A percentile compares a stretch with the other conserved stretches of the same genome.
Evolutionary conservation across 176 grass and related monocot genomes (phyloP).

Genomic region (Rhynchospora pubera): DNA sequence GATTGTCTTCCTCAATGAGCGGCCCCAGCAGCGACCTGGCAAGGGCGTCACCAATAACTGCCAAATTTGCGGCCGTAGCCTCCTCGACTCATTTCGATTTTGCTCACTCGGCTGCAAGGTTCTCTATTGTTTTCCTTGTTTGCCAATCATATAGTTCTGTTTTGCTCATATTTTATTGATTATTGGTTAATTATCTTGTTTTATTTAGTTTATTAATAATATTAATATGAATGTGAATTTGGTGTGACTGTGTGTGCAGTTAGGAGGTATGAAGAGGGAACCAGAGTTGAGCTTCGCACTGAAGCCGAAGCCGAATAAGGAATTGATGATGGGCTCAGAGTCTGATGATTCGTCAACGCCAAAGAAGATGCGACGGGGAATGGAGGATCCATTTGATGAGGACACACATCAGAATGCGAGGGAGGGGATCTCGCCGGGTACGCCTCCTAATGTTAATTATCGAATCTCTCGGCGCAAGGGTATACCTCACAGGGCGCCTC

Average conservation of each 20-base stretch:
- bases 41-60: constrained; percentile 43
- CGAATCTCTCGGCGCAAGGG: constrained; percentile 41
- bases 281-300: constrained; percentile 34
- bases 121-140: background rate
- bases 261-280: constrained; percentile 32
- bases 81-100: constrained; percentile 41
- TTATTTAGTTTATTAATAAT: background rate
- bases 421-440: constrained; percentile 29
- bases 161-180: background rate
- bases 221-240: background rate
- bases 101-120: constrained; percentile 60
- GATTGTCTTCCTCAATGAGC: constrained; percentile 43
- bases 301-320: constrained; percentile 23
- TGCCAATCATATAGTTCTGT: background rate
- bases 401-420: background rate
- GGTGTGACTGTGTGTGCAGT: constrained; percentile 21
- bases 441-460: constrained; percentile 35
- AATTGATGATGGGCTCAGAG: constrained; percentile 28
- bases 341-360: constrained; percentile 32
- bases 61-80: constrained; percentile 37
- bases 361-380: constrained; percentile 24
- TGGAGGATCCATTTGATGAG: constrained; percentile 5
- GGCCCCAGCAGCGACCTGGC: constrained; percentile 37
- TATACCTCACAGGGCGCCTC: constrained; percentile 38
- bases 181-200: background rate